Conservation (phyloP, 768 basidiomycete species). For the Suillus cothurnatus region DNA sequence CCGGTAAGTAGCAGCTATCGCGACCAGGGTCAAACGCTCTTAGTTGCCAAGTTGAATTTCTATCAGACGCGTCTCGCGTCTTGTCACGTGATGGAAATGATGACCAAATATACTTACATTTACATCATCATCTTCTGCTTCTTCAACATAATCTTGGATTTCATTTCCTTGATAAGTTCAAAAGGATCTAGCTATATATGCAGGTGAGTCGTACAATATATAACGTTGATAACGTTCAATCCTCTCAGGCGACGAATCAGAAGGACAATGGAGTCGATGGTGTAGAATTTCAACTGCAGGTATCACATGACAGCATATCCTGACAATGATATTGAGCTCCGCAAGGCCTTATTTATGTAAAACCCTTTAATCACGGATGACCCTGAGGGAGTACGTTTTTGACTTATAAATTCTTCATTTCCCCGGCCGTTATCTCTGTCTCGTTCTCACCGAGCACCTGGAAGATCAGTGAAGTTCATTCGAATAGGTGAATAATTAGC, state of each 20-base stretch:
- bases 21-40: background rate
- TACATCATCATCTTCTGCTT: background rate
- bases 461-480: background rate
- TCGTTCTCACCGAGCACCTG: background rate
- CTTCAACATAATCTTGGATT: background rate
- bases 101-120: background rate
- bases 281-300: background rate
- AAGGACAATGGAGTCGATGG: background rate
- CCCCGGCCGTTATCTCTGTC: background rate
- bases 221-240: background rate
- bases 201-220: background rate
- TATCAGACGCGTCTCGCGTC: background rate
- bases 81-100: constrained; percentile 1
- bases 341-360: background rate
- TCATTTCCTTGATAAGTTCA: background rate
- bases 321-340: background rate
- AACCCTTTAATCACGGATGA: background rate
- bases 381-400: background rate
- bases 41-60: background rate
- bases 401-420: background rate
- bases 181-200: background rate
- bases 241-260: background rate
- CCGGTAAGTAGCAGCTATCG: background rate
- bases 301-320: background rate
- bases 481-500: background rate